Evolutionary conservation across 1,139 yeast genomes (phyloP), one percentile per base, ranked within the genome.

Genomic region (Nakaseomyces glabratus): DNA sequence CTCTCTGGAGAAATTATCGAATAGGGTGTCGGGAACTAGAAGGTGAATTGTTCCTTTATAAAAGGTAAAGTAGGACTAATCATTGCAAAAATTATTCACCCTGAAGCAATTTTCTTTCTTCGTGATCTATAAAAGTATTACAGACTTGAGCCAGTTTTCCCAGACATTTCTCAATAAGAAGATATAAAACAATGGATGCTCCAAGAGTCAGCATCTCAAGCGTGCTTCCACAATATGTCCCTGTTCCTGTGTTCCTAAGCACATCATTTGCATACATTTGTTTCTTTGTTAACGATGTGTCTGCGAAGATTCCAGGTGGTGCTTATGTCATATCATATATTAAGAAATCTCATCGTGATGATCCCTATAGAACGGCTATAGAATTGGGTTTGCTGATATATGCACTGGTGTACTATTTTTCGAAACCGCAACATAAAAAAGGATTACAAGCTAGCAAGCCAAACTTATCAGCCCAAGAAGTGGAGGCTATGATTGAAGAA

Each of bases 311-410:
- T 17, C 98, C 98, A 1, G 97, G 97, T 25, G 94, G 95, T 11
- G 68, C 69, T 22, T 72, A 81, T 37, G 60, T 85, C 13, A 65
- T 82, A 33, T 68, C 88, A 40, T 90, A 90, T 58, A 78, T 90
- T 51, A 72, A 71, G 47, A 78, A 86, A n/a, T 85, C 96, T 3
- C 88, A 88, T 57, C 88, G 85, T 56, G 74, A 90, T 60, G 99
- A 90, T 58, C 99, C 99, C 1, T 70, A 85, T 40, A 73, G 98
- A 49, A 82, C 97, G 1, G 55, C 85, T 11, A 69, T 90, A 41
- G 99, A 90, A 60, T 62, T 82, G 35, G 68, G 78, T 13, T 66
- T 90, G 46, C 72, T 86, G 33, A 55, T 86, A n/a, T 82, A 88
- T 60, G 97, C 95, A 6, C 64, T 86, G 39, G 71, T 82, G 45